Evolutionary conservation across 257 asterid genomes (phyloP), one percentile per base, ranked within the genome.

Genomic region (Prunella vulgaris): DNA sequence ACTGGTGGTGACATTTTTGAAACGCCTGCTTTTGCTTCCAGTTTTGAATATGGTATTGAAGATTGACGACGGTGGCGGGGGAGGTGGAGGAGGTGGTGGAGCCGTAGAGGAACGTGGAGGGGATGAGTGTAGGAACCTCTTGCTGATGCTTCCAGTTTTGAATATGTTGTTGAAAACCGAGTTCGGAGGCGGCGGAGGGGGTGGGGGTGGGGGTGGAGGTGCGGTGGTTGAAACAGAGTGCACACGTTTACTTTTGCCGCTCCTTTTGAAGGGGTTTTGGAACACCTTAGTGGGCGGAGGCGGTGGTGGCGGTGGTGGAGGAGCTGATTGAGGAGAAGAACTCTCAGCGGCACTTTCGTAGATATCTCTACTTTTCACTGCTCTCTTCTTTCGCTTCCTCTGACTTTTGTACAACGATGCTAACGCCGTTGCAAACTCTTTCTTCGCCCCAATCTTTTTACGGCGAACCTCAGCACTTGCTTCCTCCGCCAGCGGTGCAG

Each of bases 241-340:
- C 22, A 85, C 82, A 0, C 92, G 95, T 73, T 86, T 92, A 30
- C 66, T 83, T 77, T 88, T 92, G 70, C 73, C 54, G 58, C 81
- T 81, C 79, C 83, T 90, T 71, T 83, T 90, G 83, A 90, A 92
- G 3, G 85, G 73, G 60, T 88, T 90, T 30, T 85, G 93, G 56
- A 92, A 72, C 4, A 76, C 79, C 51, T 80, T 89, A 3, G 93
- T 69, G 2, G 88, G 89, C 0, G 92, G 95, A 0, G 97, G 96
- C 0, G 90, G 92, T 0, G 95, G 93, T 0, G 92, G 91, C 0
- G 88, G 87, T 0, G 86, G 80, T 2, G 71, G 82, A 10, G 85
- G 82, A 5, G 90, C 46, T 5, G 87, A 18, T 75, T 70, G 80
- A 56, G 83, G 86, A 32, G 9, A 32, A 48, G 85, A 79, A 33